phyloP scores from a whole-genome alignment of 139 green algal species.

The Chlorella ohadii region DNA sequence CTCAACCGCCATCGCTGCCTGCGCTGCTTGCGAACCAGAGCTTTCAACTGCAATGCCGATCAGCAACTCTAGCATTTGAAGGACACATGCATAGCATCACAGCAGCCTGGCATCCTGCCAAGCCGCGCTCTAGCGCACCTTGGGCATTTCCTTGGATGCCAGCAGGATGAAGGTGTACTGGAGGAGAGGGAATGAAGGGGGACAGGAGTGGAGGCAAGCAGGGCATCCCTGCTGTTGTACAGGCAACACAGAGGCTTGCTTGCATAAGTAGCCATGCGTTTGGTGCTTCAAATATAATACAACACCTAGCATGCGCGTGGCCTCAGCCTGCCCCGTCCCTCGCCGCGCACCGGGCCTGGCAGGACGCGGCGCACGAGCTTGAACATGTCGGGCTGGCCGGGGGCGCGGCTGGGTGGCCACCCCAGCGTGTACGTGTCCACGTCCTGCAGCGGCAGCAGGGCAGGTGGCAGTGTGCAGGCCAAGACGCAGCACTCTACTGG shows the following conservation, averaged over 20 bases:
- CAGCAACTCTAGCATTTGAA: no score
- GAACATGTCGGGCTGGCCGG: constrained; percentile 79
- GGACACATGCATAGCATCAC: no score
- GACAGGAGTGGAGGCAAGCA: not conserved
- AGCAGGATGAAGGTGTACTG: constrained; percentile 92
- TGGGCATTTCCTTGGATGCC: constrained; percentile 86
- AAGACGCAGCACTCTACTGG: no score
- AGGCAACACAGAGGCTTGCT: not conserved
- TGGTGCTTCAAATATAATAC: no score
- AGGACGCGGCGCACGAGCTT: constrained; percentile 70
- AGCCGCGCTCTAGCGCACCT: not conserved
- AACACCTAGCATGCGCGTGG: no score
- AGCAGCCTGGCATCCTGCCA: no score
- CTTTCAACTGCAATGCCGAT: no score
- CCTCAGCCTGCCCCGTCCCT: not conserved
- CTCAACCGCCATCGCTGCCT: no score
- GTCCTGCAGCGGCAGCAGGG: constrained; percentile 50
- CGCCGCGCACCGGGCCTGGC: constrained; percentile 73
- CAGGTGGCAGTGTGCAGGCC: not conserved
- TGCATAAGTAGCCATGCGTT: no score
- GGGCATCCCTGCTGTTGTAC: not conserved
- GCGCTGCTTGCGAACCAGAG: no score
- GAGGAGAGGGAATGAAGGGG: not conserved
- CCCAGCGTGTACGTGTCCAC: constrained; percentile 63
- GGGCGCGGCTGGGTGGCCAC: constrained; percentile 68